Evolutionary conservation across 2,329 filamentous ascomycete genomes (phyloP).

Genomic region (Paecilomyces formosus): DNA sequence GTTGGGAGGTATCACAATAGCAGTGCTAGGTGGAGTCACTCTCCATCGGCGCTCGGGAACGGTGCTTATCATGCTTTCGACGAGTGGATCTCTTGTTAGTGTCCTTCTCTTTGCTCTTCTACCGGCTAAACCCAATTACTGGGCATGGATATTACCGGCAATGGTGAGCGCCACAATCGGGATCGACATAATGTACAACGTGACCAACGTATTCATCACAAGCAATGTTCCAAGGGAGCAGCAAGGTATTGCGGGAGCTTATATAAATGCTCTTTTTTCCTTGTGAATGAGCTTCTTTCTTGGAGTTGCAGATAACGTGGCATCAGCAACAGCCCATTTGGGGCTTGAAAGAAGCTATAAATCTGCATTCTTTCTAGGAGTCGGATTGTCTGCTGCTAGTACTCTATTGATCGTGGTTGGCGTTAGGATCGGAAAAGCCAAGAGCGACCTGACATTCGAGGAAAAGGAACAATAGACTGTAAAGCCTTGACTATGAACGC

Average conservation of each 20-base stretch:
- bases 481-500: background rate
- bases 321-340: constrained; percentile 40
- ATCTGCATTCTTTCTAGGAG: constrained; percentile 44
- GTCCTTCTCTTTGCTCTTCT: constrained; percentile 58
- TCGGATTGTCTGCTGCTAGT: background rate
- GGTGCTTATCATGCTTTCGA: constrained; percentile 55
- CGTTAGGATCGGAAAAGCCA: background rate
- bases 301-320: constrained; percentile 59
- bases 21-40: constrained; percentile 56
- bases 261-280: constrained; percentile 65
- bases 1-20: constrained; percentile 59
- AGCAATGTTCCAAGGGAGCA: constrained; percentile 43
- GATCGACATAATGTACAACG: constrained; percentile 68
- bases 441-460: background rate
- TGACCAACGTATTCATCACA: constrained; percentile 65
- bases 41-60: constrained; percentile 59
- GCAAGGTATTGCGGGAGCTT: constrained; percentile 64
- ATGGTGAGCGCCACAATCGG: constrained; percentile 58
- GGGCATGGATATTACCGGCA: constrained; percentile 64
- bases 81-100: constrained; percentile 50
- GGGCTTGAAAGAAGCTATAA: constrained; percentile 51
- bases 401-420: background rate
- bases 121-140: constrained; percentile 54
- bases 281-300: constrained; percentile 63
- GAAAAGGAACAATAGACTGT: background rate